A percentile compares a stretch with the other conserved stretches of the same genome.
phyloP scores from a whole-genome alignment of 495 filamentous ascomycete genomes.

The Bryoglossum gracile region DNA sequence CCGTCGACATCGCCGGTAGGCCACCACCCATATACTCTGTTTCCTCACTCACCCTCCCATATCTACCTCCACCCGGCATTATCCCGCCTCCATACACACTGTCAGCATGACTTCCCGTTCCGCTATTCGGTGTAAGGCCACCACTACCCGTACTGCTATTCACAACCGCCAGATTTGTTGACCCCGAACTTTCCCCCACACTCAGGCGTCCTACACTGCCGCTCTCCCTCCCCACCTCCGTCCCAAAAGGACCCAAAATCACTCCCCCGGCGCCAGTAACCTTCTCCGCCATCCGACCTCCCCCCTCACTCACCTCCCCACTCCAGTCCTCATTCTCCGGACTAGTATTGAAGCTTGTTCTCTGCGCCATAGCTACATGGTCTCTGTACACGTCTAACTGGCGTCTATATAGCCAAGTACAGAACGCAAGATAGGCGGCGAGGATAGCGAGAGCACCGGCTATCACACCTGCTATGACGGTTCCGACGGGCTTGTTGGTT shows the following conservation, averaged over 20 bases:
- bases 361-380: constrained; percentile 51
- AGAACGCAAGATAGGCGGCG: constrained; percentile 60
- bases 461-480: constrained; percentile 57
- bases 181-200: not conserved
- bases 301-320: constrained; percentile 20
- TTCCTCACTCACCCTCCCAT: constrained; percentile 14
- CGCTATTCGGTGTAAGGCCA: constrained; percentile 11
- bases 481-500: constrained; percentile 42
- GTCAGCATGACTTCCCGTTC: not conserved
- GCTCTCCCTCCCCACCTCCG: constrained; percentile 7
- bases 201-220: not conserved
- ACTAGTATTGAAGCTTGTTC: constrained; percentile 17
- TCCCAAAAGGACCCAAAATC: constrained; percentile 20
- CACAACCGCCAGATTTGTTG: constrained; percentile 2
- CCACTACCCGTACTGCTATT: not conserved
- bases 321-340: constrained; percentile 3
- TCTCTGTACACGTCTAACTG: constrained; percentile 54
- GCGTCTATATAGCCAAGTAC: constrained; percentile 60
- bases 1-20: constrained; percentile 4
- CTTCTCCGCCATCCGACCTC: constrained; percentile 1
- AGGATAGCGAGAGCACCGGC: constrained; percentile 52
- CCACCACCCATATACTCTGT: constrained; percentile 12
- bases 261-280: constrained; percentile 2
- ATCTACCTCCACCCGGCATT: constrained; percentile 5
- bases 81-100: constrained; percentile 5